Percentiles rank a stretch among this genome's conserved stretches.
phyloP scores from a whole-genome alignment of 2,329 filamentous ascomycete species.

The Achaetomium macrosporum region DNA sequence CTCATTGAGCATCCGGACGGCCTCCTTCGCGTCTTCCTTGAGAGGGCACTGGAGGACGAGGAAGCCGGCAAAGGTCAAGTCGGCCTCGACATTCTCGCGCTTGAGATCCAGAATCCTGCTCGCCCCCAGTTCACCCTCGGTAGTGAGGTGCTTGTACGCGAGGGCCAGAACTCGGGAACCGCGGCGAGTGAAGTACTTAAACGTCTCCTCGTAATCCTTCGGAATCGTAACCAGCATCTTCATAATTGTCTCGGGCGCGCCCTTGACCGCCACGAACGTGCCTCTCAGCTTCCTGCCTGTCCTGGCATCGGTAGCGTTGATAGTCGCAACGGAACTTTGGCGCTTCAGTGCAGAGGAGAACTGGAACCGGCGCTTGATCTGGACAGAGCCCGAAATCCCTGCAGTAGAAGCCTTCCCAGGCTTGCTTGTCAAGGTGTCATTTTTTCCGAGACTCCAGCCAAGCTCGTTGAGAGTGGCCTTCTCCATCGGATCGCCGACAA shows the following conservation, averaged over 20 bases:
- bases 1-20: slow-evolving; percentile 95
- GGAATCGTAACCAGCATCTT: slow-evolving; percentile 84
- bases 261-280: slow-evolving; percentile 94
- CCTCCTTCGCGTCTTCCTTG: slow-evolving; percentile 91
- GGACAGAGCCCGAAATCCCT: slow-evolving; percentile 66
- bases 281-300: slow-evolving; percentile 71
- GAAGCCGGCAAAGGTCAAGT: slow-evolving; percentile 87
- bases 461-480: slow-evolving; percentile 88
- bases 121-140: slow-evolving; percentile 74
- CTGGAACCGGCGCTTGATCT: slow-evolving; percentile 94
- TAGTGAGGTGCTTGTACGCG: slow-evolving; percentile 85
- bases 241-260: slow-evolving; percentile 92
- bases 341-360: slow-evolving; percentile 96
- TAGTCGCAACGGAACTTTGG: slow-evolving; percentile 86
- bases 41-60: slow-evolving; percentile 90
- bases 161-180: slow-evolving; percentile 90
- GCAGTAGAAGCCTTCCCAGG: slow-evolving; percentile 40
- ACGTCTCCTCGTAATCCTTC: slow-evolving; percentile 91
- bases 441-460: slow-evolving; percentile 86
- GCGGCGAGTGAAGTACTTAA: slow-evolving; percentile 94
- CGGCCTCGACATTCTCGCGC: slow-evolving; percentile 82
- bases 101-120: slow-evolving; percentile 88
- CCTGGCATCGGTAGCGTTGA: slow-evolving; percentile 64
- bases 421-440: slow-evolving; percentile 75
- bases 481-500: slow-evolving; percentile 98